Conservation (phyloP, 2,329 filamentous ascomycete genomes). For the Elsinoe batatas region DNA sequence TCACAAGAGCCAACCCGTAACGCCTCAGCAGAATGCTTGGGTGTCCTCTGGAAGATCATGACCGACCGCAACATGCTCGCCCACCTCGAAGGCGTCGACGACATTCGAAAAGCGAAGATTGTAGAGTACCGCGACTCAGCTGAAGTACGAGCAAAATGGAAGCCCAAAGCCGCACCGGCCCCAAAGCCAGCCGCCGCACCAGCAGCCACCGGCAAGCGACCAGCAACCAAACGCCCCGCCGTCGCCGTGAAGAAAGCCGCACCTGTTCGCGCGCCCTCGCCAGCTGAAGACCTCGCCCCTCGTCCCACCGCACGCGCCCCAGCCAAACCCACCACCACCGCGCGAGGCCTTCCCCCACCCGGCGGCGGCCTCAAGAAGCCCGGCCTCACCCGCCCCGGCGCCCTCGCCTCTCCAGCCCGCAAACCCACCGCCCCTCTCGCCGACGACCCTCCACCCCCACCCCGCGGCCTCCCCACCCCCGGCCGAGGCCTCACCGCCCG, state of each 20-base stretch:
- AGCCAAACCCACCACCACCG: slow-evolving; percentile 29
- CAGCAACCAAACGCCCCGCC: slow-evolving; percentile 34
- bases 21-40: slow-evolving; percentile 82
- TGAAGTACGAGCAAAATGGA: slow-evolving; percentile 81
- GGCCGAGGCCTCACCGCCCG: slow-evolving; percentile 72
- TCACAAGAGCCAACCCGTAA: slow-evolving; percentile 77
- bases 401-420: slow-evolving; percentile 26
- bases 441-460: slow-evolving; percentile 28
- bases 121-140: slow-evolving; percentile 81
- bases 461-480: slow-evolving; percentile 35
- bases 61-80: slow-evolving; percentile 92
- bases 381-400: slow-evolving; percentile 25
- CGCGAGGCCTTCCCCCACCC: slow-evolving; percentile 30
- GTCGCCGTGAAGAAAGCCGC: slow-evolving; percentile 39
- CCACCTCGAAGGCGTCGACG: slow-evolving; percentile 83
- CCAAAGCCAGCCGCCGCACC: slow-evolving; percentile 50
- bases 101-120: slow-evolving; percentile 90
- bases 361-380: slow-evolving; percentile 34
- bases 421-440: slow-evolving; percentile 44
- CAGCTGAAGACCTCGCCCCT: slow-evolving; percentile 42
- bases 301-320: slow-evolving; percentile 47
- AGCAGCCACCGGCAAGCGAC: slow-evolving; percentile 43
- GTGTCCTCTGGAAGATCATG: slow-evolving; percentile 97
- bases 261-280: slow-evolving; percentile 29
- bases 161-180: slow-evolving; percentile 65